Conservation (phyloP, 352 stramenopile genomes). For the Phytophthora cryptogea region DNA sequence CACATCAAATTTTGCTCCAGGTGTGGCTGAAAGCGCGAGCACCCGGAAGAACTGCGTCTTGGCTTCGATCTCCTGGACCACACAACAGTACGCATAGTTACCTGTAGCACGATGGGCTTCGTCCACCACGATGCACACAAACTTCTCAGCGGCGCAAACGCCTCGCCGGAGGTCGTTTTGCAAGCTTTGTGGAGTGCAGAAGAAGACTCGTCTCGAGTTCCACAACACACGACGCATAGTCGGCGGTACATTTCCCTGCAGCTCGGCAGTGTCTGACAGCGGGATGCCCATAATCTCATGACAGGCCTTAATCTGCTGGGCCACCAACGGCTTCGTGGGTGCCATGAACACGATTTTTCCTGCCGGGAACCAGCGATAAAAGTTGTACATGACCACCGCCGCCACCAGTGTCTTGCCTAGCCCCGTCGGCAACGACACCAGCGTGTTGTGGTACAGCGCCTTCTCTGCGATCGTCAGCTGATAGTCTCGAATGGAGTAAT, state of each 20-base stretch:
- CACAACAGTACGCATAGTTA: constrained; percentile 96
- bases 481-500: constrained; percentile 94
- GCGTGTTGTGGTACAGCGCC: constrained; percentile 96
- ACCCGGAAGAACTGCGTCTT: constrained; percentile 89
- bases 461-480: constrained; percentile 94
- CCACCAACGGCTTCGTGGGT: constrained; percentile 97
- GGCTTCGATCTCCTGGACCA: constrained; percentile 78
- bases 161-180: constrained; percentile 94
- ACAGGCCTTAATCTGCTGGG: constrained; percentile 98
- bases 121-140: constrained; percentile 98
- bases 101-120: constrained; percentile 97
- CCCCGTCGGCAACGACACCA: constrained; percentile 98
- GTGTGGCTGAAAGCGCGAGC: constrained; percentile 96
- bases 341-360: constrained; percentile 98
- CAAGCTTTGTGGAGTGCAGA: constrained; percentile 98
- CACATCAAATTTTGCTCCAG: constrained; percentile 94
- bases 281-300: constrained; percentile 95
- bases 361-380: constrained; percentile 97
- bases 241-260: constrained; percentile 84
- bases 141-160: constrained; percentile 71
- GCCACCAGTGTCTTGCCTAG: constrained; percentile 99
- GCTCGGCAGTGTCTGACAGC: constrained; percentile 75
- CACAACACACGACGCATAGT: constrained; percentile 86
- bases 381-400: constrained; percentile 99
- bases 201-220: constrained; percentile 96